Evolutionary conservation across 2,329 filamentous ascomycete genomes (phyloP), one percentile per base, ranked within the genome.

Genomic region (Diaporthe longicolla): DNA sequence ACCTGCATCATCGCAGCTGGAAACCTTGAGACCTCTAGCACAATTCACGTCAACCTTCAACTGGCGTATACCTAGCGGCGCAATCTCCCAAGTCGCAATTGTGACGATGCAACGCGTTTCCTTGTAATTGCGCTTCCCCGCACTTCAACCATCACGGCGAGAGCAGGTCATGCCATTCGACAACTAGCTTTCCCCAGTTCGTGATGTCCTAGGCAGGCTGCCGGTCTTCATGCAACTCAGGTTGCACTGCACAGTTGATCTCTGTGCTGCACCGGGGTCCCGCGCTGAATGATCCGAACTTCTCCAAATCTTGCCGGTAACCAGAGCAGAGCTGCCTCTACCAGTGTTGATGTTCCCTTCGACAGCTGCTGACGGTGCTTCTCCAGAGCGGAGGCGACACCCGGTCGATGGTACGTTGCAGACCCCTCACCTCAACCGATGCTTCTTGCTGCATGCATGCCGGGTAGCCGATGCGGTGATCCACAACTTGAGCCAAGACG

Each of bases 171-270:
- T 50, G 26, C 45, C 29, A 19, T 37, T 37, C 45, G 15, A 10
- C 21, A 63, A 48, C 26, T 52, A 52, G 29, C 45, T 52, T 40
- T 13, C n/a, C 29, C 63, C 29, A 66, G 45, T 52, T 66, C 29
- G 63, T 37, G 63, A 66, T 66, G 45, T 50, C 45, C 45, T 37
- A 19, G 29, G 63, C 63, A 7, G 45, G 63, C 35, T 13, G 50
- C 45, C 63, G 32, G 8, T 66, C 29, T 37, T 37, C 32, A 66
- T 66, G 63, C 63, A 66, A 52, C 32, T 26, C n/a, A 66, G 63
- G 63, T 66, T 66, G 45, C 63, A 66, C 45, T 26, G 63, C 63
- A 66, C 63, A 52, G 45, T 11, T 52, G 45, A 37, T 66, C 21
- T 52, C 26, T 37, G 24, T 65, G 15, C 15, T 32, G 59, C 13